Percentiles rank a stretch among this genome's conserved stretches.
These are phyloP conservation scores for Gynandropsis gynandra DNA, from an alignment of 345 rosid species.

Conservation along the genomic window DNA sequence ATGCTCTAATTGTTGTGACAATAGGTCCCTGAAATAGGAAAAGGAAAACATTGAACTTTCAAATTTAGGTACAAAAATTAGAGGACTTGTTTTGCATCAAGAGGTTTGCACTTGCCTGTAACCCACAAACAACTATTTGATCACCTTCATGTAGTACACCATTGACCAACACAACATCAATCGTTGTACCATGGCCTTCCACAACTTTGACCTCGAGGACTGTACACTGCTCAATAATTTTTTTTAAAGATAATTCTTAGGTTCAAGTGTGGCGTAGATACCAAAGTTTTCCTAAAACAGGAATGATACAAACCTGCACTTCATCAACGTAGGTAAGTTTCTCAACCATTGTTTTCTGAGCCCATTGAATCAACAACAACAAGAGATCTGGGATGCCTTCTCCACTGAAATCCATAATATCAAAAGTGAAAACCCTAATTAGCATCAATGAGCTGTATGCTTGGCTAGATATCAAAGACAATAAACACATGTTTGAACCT, in stretches of 20 bases:
- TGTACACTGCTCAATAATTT: conserved; percentile 59
- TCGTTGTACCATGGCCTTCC: conserved; percentile 94
- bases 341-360: conserved; percentile 93
- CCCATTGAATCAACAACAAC: conserved; percentile 77
- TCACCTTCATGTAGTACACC: conserved; percentile 92
- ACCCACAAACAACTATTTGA: conserved; percentile 90
- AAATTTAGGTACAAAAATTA: not conserved
- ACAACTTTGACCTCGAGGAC: conserved; percentile 93
- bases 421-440: conserved; percentile 21
- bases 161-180: conserved; percentile 87
- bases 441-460: conserved; percentile 11
- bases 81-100: conserved; percentile 9
- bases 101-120: conserved; percentile 56
- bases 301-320: conserved; percentile 48
- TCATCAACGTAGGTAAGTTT: conserved; percentile 78
- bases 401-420: conserved; percentile 47
- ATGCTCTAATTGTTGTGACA: conserved; percentile 74
- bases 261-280: conserved; percentile 8
- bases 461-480: conserved; percentile 6
- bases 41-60: conserved; percentile 9
- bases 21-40: conserved; percentile 67
- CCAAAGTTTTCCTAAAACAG: conserved; percentile 1
- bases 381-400: conserved; percentile 90
- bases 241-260: conserved; percentile 24
- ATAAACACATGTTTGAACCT: conserved; percentile 34